These are phyloP conservation scores for Trypanosoma lewisi DNA, from an alignment of 208 protist species.

Conservation along the genomic window DNA sequence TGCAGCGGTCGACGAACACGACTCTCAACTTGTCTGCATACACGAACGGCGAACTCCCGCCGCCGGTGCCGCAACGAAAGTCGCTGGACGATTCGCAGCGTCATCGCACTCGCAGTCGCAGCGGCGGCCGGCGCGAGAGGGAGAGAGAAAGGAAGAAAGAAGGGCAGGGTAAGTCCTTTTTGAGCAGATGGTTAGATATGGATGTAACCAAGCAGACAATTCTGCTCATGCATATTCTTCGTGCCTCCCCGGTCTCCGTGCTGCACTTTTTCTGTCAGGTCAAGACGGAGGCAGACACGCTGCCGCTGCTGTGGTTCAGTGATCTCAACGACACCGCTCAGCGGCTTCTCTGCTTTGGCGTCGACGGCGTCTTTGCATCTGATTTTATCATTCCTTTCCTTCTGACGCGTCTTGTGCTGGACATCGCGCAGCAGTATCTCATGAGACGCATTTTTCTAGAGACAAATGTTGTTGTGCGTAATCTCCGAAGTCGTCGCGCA, in stretches of 20 bases:
- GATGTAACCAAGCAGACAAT: conserved; percentile 41
- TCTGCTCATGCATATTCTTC: conserved; percentile 60
- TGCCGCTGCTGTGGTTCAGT: conserved; percentile 46
- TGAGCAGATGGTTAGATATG: conserved; percentile 7
- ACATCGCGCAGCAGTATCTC: conserved; percentile 41
- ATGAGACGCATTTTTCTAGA: conserved; percentile 60
- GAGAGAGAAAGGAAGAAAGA: background rate
- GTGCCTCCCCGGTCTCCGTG: conserved; percentile 49
- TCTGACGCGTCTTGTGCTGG: conserved; percentile 38
- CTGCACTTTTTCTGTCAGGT: conserved; percentile 68
- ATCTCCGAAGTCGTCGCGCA: conserved; percentile 60
- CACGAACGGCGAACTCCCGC: conserved; percentile 9
- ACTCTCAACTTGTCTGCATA: conserved; percentile 18
- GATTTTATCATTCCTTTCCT: conserved; percentile 32
- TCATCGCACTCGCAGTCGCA: conserved; percentile 14
- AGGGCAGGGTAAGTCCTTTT: too few species aligned
- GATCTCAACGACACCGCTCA: conserved; percentile 15
- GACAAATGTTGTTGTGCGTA: conserved; percentile 62
- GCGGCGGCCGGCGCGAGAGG: conserved; percentile 1
- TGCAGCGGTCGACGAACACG: conserved; percentile 14
- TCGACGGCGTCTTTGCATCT: conserved; percentile 13
- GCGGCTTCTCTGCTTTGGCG: conserved; percentile 10
- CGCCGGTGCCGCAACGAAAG: conserved; percentile 8
- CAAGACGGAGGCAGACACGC: conserved; percentile 53
- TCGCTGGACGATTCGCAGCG: background rate